Conservation (phyloP, 2,329 filamentous ascomycete species). For the Ceratocystis cacaofunesta region DNA sequence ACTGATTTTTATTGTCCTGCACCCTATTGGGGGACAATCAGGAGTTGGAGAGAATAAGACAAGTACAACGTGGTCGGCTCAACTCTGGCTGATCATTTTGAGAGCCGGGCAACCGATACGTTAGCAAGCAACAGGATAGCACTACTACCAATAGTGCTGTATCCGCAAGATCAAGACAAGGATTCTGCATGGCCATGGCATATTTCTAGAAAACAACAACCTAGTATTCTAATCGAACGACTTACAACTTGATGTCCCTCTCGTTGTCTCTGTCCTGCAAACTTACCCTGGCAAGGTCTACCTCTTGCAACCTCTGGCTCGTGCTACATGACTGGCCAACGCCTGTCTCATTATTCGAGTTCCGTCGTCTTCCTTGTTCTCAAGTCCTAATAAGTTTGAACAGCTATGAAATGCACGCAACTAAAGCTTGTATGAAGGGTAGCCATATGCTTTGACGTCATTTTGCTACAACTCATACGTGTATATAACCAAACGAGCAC, state of each 20-base stretch:
- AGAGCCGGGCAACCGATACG: background rate
- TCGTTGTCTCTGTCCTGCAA: background rate
- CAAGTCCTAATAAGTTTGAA: no score
- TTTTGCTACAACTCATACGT: no score
- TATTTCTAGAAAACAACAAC: background rate
- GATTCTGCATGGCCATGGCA: background rate
- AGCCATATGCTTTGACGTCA: no score
- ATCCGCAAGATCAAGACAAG: background rate
- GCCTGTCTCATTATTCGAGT: no score
- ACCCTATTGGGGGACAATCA: background rate
- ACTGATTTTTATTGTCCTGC: background rate
- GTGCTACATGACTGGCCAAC: no score
- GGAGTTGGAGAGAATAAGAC: background rate
- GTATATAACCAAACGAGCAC: background rate
- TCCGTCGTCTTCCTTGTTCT: no score
- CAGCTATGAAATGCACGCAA: no score
- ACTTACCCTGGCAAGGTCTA: no score
- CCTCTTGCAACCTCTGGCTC: no score
- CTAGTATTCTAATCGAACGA: no score
- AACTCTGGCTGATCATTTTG: background rate
- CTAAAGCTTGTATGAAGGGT: no score
- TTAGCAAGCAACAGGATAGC: background rate
- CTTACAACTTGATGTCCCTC: background rate
- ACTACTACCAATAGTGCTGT: background rate
- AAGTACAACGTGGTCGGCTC: background rate